Conservation (phyloP, 257 asterid genomes). For the Asclepias syriaca region DNA sequence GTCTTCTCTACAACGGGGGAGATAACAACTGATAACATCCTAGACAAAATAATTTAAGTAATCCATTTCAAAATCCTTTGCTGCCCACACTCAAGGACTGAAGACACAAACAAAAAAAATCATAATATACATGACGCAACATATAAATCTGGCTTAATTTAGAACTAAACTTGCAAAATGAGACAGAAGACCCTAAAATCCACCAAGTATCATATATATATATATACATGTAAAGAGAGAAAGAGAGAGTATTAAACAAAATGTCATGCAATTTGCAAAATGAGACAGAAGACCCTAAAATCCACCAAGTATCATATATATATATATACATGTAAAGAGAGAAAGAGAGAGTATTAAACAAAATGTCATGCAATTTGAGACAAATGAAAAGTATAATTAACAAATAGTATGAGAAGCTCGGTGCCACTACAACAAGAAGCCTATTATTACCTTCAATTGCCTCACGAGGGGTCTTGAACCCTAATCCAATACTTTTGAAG, state of each 20-base stretch:
- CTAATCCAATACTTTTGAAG: slow-evolving; percentile 50
- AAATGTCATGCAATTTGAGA: background rate
- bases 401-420: background rate
- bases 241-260: background rate
- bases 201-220: background rate
- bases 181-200: background rate
- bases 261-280: background rate
- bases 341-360: background rate
- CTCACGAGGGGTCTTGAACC: slow-evolving; percentile 66
- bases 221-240: no score
- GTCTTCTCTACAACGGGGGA: background rate
- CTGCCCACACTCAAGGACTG: background rate
- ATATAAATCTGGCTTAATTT: background rate
- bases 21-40: background rate
- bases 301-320: background rate
- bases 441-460: slow-evolving; percentile 44
- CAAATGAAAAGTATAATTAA: no score
- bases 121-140: background rate
- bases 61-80: background rate
- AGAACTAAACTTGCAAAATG: background rate
- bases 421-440: background rate
- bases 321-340: no score
- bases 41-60: background rate
- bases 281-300: background rate
- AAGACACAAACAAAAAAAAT: background rate